Evolutionary conservation across 805 yeast species (phyloP), one percentile per base, ranked within the genome.

Genomic region (Metschnikowia picachoensis): DNA sequence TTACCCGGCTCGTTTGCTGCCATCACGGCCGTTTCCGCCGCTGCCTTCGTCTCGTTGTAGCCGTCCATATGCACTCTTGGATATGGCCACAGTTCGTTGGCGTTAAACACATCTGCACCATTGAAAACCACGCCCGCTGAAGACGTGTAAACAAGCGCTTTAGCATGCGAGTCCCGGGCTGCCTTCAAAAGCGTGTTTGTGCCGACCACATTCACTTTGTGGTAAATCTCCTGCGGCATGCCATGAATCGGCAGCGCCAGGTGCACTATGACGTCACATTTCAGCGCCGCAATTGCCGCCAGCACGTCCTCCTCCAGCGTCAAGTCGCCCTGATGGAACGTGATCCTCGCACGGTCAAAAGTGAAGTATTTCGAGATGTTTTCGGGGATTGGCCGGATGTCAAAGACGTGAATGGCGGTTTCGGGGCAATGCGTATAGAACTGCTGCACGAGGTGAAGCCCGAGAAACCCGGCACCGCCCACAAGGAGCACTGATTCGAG

Each of bases 191-290:
- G 76, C 51, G 83, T 87, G 46, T 73, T 70, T 1, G 99, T 94
- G 35, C 99, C 99, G 38, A 80, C 78, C 29, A 94, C 92, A 60
- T 94, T 94, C 41, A 94, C 99, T 56, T 86, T 86, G 55, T 83
- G 85, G 67, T 92, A 92, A 37, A 94, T 77, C 37, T 80, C 83
- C 54, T 85, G 85, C n/a, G 81, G 78, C 55, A 51, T 47, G 4
- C 97, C 97, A 62, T 90, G 97, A 64, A 94, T 78, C 15, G 99
- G 99, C 11, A 98, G 92, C 2, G 98, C 99, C 1, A 96, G 86
- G 62, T 95, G 98, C 8, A 94, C 96, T 20, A 94, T 79, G 1
- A 88, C 91, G 35, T 79, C 76, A 39, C 95, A 89, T 33, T 73
- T 63, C 29, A 85, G 73, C 12, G 60, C 63, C 30, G 66, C 62